Evolutionary conservation across 805 yeast species (phyloP).

Genomic region (Candida endomychidarum): DNA sequence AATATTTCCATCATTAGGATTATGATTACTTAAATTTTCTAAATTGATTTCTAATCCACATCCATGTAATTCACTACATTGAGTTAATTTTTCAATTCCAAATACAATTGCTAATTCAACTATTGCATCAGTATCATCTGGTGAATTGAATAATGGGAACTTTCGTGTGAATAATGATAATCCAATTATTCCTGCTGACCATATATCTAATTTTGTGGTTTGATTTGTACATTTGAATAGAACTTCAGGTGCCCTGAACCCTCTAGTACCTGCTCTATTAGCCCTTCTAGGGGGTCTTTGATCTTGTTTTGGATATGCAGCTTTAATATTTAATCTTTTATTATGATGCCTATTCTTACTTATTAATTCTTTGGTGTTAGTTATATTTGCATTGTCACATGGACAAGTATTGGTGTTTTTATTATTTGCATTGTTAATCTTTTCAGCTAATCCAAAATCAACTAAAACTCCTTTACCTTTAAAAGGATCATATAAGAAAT

Average conservation of each 20-base stretch:
- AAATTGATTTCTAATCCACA: constrained; percentile 66
- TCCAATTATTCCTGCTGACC: constrained; percentile 92
- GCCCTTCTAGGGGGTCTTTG: constrained; percentile 87
- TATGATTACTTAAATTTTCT: constrained; percentile 15
- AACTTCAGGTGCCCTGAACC: constrained; percentile 93
- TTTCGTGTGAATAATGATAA: constrained; percentile 74
- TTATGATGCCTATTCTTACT: constrained; percentile 14
- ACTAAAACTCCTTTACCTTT: constrained; percentile 77
- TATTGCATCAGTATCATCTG: constrained; percentile 90
- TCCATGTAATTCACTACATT: constrained; percentile 84
- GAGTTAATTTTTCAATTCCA: constrained; percentile 70
- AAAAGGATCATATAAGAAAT: constrained; percentile 67
- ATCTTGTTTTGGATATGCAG: constrained; percentile 82
- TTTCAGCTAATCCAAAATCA: constrained; percentile 91
- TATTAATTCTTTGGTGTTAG: constrained; percentile 13
- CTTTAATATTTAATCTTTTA: constrained; percentile 34
- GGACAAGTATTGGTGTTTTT: constrained; percentile 48
- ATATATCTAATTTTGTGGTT: constrained; percentile 76
- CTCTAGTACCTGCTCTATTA: constrained; percentile 95
- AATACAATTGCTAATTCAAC: constrained; percentile 80
- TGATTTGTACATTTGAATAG: constrained; percentile 83
- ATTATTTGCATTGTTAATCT: constrained; percentile 18
- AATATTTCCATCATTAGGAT: constrained; percentile 31
- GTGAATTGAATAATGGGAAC: constrained; percentile 91
- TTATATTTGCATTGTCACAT: constrained; percentile 35